Conservation (phyloP, 78 protist species). For the Monosiga brevicollis region DNA sequence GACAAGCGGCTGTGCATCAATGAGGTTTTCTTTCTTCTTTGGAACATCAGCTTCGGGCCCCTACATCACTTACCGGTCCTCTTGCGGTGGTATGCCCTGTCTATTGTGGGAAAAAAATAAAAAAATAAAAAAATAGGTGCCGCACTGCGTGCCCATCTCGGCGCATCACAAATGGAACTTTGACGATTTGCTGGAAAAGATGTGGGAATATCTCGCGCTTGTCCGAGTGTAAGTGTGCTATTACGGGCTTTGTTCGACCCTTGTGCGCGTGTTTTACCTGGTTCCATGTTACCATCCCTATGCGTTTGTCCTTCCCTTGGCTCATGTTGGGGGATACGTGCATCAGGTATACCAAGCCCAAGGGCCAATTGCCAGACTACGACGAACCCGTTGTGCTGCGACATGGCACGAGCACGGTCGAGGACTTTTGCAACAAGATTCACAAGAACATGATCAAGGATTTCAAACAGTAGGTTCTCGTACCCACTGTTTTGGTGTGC, state of each 20-base stretch:
- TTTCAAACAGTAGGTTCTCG: constrained; percentile 75
- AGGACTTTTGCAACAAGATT: constrained; percentile 79
- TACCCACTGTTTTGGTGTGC: neutral
- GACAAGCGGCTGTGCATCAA: neutral
- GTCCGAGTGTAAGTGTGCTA: constrained; percentile 79
- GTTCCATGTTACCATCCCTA: too few relatives aligned
- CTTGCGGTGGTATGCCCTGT: too few relatives aligned
- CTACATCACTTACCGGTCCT: constrained; percentile 25
- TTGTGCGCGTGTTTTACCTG: too few relatives aligned
- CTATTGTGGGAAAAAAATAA: too few relatives aligned
- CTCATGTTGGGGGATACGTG: neutral
- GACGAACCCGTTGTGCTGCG: constrained; percentile 89
- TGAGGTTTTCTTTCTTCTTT: neutral
- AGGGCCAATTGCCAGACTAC: constrained; percentile 96
- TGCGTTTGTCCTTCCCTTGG: neutral
- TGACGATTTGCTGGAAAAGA: constrained; percentile 82
- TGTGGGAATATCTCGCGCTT: constrained; percentile 90
- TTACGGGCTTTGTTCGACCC: too few relatives aligned
- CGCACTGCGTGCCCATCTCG: constrained; percentile 40
- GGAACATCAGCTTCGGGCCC: neutral
- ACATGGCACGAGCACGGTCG: constrained; percentile 45
- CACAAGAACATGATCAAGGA: constrained; percentile 74
- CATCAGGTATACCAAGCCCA: constrained; percentile 93
- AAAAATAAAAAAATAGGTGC: too few relatives aligned
- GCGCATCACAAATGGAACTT: constrained; percentile 90